Conservation (phyloP, 2,329 filamentous ascomycete genomes). For the Clonostachys rosea region DNA sequence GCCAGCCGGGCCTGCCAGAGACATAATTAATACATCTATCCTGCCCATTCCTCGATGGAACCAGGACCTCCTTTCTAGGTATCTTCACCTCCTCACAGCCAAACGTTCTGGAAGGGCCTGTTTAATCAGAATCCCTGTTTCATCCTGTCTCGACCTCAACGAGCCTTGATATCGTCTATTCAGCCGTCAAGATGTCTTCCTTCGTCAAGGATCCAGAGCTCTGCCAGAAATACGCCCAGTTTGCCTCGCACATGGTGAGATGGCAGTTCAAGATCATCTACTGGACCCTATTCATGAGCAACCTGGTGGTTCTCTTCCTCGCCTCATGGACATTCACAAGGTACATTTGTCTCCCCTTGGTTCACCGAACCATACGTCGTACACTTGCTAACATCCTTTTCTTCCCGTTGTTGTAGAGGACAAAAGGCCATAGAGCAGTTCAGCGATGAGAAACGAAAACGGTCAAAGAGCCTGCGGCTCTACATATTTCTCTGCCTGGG, state of each 20-base stretch:
- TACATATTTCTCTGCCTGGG: slow-evolving; percentile 36
- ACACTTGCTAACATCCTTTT: background rate
- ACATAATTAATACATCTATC: no score
- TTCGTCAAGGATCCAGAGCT: slow-evolving; percentile 16
- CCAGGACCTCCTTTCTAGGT: no score
- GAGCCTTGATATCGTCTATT: background rate
- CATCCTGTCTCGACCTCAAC: no score
- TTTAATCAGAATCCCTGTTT: no score
- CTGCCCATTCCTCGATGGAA: no score
- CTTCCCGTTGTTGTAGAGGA: slow-evolving; percentile 13
- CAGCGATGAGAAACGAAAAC: slow-evolving; percentile 18
- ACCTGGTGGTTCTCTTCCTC: slow-evolving; percentile 36
- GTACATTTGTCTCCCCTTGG: slow-evolving; percentile 16
- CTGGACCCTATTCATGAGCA: slow-evolving; percentile 38
- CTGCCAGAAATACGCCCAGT: slow-evolving; percentile 34
- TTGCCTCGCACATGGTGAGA: slow-evolving; percentile 33
- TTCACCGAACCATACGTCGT: background rate
- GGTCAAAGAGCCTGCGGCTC: slow-evolving; percentile 27
- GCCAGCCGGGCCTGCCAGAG: no score
- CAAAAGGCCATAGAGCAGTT: slow-evolving; percentile 29
- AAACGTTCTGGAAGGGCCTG: no score
- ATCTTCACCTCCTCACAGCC: no score
- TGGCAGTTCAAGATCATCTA: slow-evolving; percentile 39
- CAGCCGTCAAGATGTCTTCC: slow-evolving; percentile 1
- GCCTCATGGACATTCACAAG: slow-evolving; percentile 33